A percentile compares a stretch with the other conserved stretches of the same genome.
Evolutionary conservation across 345 rosid genomes (phyloP).

Genomic region (Salix suchowensis): DNA sequence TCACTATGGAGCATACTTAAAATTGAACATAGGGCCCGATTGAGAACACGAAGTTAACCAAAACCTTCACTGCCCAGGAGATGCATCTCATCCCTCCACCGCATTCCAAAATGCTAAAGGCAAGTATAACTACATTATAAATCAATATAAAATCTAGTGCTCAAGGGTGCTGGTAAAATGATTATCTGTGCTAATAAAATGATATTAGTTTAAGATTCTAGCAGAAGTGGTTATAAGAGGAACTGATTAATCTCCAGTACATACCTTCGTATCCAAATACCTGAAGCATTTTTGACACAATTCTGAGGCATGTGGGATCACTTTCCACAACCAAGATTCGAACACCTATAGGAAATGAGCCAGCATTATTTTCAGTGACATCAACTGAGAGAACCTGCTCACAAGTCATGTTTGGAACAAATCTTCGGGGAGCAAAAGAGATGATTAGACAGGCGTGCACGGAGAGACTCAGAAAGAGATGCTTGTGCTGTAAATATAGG

Average conservation of each 20-base stretch:
- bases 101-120: neutral
- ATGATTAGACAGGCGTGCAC: neutral
- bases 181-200: neutral
- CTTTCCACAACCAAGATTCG: slow-evolving; percentile 39
- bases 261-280: slow-evolving; percentile 41
- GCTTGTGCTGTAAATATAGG: neutral
- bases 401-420: slow-evolving; percentile 19
- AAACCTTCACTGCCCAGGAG: neutral
- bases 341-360: slow-evolving; percentile 2
- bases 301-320: slow-evolving; percentile 35
- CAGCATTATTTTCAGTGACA: slow-evolving; percentile 1
- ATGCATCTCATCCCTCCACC: neutral
- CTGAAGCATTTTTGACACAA: slow-evolving; percentile 38
- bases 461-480: neutral
- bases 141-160: neutral
- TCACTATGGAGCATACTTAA: neutral
- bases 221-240: neutral
- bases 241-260: neutral
- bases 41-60: neutral
- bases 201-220: neutral
- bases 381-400: slow-evolving; percentile 19
- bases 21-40: neutral
- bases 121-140: neutral
- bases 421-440: neutral
- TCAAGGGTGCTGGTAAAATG: neutral